These are phyloP conservation scores for Filosporella fistucella DNA, from an alignment of 495 filamentous ascomycete genomes.

Conservation along the genomic window DNA sequence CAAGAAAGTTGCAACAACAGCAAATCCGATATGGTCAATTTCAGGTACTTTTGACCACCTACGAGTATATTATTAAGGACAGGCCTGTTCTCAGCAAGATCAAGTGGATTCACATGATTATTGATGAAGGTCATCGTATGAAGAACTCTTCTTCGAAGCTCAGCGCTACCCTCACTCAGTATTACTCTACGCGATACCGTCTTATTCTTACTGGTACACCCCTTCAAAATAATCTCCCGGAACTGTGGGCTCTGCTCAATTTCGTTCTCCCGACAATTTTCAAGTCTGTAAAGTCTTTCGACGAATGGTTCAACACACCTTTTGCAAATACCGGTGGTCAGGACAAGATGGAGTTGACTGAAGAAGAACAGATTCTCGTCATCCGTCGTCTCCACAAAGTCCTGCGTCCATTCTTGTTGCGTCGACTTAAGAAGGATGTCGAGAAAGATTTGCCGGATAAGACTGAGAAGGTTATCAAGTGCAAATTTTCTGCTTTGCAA, in stretches of 20 bases:
- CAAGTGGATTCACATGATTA: constrained; percentile 99
- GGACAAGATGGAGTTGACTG: constrained; percentile 96
- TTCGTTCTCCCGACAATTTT: constrained; percentile 98
- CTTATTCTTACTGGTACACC: constrained; percentile 97
- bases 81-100: constrained; percentile 91
- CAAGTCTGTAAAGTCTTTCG: constrained; percentile 98
- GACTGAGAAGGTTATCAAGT: constrained; percentile 98
- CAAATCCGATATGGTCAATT: constrained; percentile 92
- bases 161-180: constrained; percentile 87
- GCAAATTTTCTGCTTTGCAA: constrained; percentile 93
- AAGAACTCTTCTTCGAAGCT: constrained; percentile 98
- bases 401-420: constrained; percentile 90
- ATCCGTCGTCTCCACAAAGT: constrained; percentile 99
- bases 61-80: constrained; percentile 99
- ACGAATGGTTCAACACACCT: constrained; percentile 99
- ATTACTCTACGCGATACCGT: constrained; percentile 91
- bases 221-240: constrained; percentile 93
- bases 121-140: constrained; percentile 99
- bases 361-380: constrained; percentile 98
- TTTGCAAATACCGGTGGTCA: constrained; percentile 98
- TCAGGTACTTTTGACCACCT: constrained; percentile 94
- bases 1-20: constrained; percentile 86
- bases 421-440: constrained; percentile 98
- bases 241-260: constrained; percentile 96
- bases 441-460: constrained; percentile 98